Evolutionary conservation across 1,284 basidiomycete species (phyloP).

Genomic region (Cryptococcus sp.): DNA sequence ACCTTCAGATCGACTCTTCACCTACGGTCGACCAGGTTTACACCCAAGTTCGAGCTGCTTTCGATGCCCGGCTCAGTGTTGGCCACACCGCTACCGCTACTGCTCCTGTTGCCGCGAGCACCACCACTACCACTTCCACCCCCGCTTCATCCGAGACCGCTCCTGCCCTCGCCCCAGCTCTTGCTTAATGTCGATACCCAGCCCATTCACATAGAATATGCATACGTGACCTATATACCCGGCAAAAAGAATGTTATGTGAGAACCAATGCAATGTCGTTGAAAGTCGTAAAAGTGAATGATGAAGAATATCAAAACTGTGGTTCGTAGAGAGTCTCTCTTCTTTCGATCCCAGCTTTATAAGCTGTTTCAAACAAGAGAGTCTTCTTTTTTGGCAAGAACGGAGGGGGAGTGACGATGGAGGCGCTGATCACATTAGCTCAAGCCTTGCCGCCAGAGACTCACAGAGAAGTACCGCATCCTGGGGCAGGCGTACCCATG

Average conservation of each 20-base stretch:
- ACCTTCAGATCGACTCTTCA: constrained; percentile 81
- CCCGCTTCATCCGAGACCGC: not conserved
- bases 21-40: constrained; percentile 71
- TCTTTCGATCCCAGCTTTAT: constrained; percentile 26
- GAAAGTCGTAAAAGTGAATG: not conserved
- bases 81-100: not conserved
- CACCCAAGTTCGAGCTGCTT: constrained; percentile 56
- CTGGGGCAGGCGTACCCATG: constrained; percentile 96
- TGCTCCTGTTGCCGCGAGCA: not conserved
- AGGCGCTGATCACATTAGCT: constrained; percentile 49
- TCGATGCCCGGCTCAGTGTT: constrained; percentile 47
- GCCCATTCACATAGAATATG: not conserved
- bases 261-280: not conserved
- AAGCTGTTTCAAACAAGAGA: constrained; percentile 58
- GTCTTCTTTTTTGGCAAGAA: constrained; percentile 54
- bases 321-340: not conserved
- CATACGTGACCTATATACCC: not conserved
- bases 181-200: not conserved
- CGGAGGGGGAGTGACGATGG: constrained; percentile 57
- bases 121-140: not conserved
- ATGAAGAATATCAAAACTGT: not conserved
- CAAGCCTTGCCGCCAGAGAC: constrained; percentile 34
- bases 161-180: not conserved
- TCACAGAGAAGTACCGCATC: constrained; percentile 90
- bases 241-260: not conserved